Evolutionary conservation across 345 rosid genomes (phyloP), one percentile per base, ranked within the genome.

Genomic region (Salix purpurea): DNA sequence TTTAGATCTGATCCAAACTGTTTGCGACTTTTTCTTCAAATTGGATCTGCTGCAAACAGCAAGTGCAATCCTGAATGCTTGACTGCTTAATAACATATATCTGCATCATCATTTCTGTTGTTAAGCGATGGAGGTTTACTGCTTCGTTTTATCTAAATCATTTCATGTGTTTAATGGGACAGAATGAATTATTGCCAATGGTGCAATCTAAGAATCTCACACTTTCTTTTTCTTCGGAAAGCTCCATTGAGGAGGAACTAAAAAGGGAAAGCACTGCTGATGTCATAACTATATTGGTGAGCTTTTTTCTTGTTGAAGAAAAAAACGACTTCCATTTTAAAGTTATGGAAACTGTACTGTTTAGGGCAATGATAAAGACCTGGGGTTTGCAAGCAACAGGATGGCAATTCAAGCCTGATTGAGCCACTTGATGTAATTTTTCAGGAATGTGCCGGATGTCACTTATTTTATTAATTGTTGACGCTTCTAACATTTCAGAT

Each of bases 231-330:
- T 95, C 99, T 34, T 95, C 98, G 61, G 99, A 95, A 89, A 90
- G 96, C 76, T 95, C 99, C 76, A 85, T 95, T 61, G 99, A 93
- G 85, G 97, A 95, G 85, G 99, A 95, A 78, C 67, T 95, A 76
- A 95, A 93, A 87, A 90, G 99, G 85, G 98, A 95, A 76, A 95
- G 99, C 79, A 89, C 98, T 72, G 98, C 99, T 58, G 98, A 95
- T 91, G 94, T 77, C 78, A 82, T 90, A 79, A 95, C 99, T 75
- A 95, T 95, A 85, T 76, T 89, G 78, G 99, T 95, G 75, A 79
- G 84, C 65, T 62, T 69, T 73, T 28, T 68, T 77, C 62, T 69
- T 37, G 12, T 32, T 52, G n/a, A 28, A 21, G 39, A 12, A 64
- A 24, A 39, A 18, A 16, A 13, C 2, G 14, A 7, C 5, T 52